phyloP scores from a whole-genome alignment of 176 grass and related monocot genomes.

The Zizania latifolia region DNA sequence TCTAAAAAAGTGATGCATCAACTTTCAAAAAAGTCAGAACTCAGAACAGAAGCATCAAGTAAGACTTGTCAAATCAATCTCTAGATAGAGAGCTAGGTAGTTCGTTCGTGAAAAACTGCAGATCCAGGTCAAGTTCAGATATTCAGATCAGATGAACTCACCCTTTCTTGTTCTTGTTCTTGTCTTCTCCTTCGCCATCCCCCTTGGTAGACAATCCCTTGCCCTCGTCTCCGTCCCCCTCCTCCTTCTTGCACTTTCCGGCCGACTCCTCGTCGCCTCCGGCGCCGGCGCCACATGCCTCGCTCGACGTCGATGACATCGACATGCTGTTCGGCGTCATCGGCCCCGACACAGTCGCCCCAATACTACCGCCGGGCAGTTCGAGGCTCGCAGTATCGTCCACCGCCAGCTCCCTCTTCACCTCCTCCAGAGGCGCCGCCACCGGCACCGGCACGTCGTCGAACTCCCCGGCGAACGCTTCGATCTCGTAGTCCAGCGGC shows the following conservation, averaged over 20 bases:
- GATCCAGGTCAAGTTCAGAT: conserved; percentile 9
- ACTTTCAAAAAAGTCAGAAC: background rate
- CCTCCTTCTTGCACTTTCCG: conserved; percentile 47
- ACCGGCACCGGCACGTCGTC: background rate
- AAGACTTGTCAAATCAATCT: background rate
- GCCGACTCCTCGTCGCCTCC: conserved; percentile 25
- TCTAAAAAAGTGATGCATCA: too few relatives aligned
- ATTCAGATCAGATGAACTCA: conserved; percentile 32
- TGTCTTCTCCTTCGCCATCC: conserved; percentile 42
- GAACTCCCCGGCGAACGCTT: conserved; percentile 9
- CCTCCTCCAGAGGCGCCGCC: background rate
- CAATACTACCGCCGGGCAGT: background rate
- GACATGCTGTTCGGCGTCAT: conserved; percentile 66
- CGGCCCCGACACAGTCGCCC: conserved; percentile 5
- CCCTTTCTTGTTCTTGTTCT: conserved; percentile 78
- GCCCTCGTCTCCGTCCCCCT: conserved; percentile 38
- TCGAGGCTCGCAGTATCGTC: background rate
- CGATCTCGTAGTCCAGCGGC: conserved; percentile 31
- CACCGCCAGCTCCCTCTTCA: conserved; percentile 27
- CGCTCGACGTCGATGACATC: conserved; percentile 65
- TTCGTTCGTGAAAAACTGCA: background rate
- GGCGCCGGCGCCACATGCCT: conserved; percentile 29
- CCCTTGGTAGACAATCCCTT: conserved; percentile 3
- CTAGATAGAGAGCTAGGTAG: background rate
- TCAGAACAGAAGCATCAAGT: background rate